Conservation (phyloP, 2,329 filamentous ascomycete genomes). For the Ilyonectria sp. region DNA sequence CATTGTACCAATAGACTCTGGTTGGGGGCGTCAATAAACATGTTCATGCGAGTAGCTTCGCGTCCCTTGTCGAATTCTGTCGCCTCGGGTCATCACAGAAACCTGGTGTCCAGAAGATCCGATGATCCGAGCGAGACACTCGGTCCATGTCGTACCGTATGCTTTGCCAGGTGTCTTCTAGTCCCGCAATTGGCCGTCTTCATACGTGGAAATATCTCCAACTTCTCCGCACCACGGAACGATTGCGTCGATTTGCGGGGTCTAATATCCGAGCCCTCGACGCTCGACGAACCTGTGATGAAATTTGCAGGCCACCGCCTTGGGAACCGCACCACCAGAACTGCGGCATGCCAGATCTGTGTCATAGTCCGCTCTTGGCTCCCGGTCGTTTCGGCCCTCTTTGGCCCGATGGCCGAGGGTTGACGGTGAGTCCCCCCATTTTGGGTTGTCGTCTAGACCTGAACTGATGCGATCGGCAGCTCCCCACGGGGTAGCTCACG, state of each 20-base stretch:
- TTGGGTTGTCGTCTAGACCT: slow-evolving; percentile 35
- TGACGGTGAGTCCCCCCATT: slow-evolving; percentile 30
- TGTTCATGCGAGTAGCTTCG: slow-evolving; percentile 13
- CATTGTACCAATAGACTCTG: slow-evolving; percentile 43
- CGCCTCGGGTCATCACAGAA: slow-evolving; percentile 5
- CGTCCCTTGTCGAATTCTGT: slow-evolving; percentile 1
- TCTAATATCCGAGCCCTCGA: slow-evolving; percentile 21
- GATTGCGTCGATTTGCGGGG: slow-evolving; percentile 32
- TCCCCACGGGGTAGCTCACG: slow-evolving; percentile 45
- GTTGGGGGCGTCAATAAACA: slow-evolving; percentile 41
- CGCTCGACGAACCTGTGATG: slow-evolving; percentile 2
- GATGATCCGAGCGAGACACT: not conserved
- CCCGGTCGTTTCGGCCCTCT: slow-evolving; percentile 20
- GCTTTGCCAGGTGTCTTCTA: slow-evolving; percentile 3
- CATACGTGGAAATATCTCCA: slow-evolving; percentile 44
- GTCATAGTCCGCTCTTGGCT: not conserved
- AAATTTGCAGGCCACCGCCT: not conserved
- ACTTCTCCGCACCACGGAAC: slow-evolving; percentile 30
- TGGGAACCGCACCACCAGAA: not conserved
- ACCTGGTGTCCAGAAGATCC: not conserved
- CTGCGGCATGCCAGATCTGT: slow-evolving; percentile 3
- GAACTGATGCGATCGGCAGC: slow-evolving; percentile 39
- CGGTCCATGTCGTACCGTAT: slow-evolving; percentile 3
- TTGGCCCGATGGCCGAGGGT: slow-evolving; percentile 41
- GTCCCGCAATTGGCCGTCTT: slow-evolving; percentile 18